phyloP scores from a whole-genome alignment of 2,329 filamentous ascomycete genomes.

The Scedosporium apiospermum region DNA sequence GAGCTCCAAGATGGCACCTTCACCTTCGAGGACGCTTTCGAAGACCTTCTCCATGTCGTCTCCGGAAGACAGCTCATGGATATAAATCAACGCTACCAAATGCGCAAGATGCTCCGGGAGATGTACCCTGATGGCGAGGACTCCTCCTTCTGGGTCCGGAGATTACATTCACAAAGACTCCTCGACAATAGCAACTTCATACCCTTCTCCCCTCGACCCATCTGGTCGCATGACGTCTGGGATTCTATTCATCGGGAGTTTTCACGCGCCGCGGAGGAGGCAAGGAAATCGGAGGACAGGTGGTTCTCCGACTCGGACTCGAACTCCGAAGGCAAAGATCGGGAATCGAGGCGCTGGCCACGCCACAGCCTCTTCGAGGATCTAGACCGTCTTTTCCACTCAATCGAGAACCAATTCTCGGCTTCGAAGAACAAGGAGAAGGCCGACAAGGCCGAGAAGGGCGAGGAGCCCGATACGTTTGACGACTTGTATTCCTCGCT shows the following conservation, averaged over 20 bases:
- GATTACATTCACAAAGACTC: constrained; percentile 27
- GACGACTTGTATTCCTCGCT: constrained; percentile 31
- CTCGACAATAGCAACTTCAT: constrained; percentile 20
- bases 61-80: constrained; percentile 31
- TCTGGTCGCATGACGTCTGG: constrained; percentile 15
- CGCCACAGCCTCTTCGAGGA: constrained; percentile 6
- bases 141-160: constrained; percentile 29
- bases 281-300: constrained; percentile 16
- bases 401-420: constrained; percentile 1
- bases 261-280: constrained; percentile 17
- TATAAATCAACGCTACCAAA: constrained; percentile 24
- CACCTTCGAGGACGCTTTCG: constrained; percentile 48
- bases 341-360: background rate
- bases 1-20: constrained; percentile 28
- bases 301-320: constrained; percentile 9
- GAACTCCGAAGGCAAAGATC: constrained; percentile 8
- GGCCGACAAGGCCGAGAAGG: constrained; percentile 2
- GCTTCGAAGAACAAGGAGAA: background rate
- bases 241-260: constrained; percentile 21
- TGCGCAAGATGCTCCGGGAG: constrained; percentile 24
- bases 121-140: constrained; percentile 32
- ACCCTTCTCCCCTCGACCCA: constrained; percentile 13
- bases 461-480: constrained; percentile 21
- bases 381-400: constrained; percentile 2
- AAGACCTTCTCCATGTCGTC: constrained; percentile 43